phyloP scores from a whole-genome alignment of 2,329 filamentous ascomycete species.

The Coniochaeta sp. region DNA sequence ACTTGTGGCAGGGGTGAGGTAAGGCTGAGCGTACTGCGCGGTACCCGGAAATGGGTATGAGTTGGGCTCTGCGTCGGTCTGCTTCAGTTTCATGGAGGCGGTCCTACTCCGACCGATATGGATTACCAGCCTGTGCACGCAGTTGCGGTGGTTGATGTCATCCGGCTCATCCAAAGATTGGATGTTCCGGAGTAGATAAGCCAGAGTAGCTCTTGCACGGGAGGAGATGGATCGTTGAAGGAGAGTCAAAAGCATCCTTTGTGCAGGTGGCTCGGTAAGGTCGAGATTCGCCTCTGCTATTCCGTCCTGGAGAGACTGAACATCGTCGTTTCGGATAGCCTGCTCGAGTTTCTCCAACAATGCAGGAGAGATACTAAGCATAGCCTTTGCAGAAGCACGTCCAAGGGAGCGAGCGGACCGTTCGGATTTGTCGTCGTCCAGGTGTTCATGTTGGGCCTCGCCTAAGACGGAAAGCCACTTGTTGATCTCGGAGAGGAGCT shows the following conservation, averaged over 20 bases:
- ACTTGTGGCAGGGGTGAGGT: slow-evolving; percentile 71
- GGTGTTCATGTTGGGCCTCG: slow-evolving; percentile 67
- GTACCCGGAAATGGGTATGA: slow-evolving; percentile 41
- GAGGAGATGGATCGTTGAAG: slow-evolving; percentile 70
- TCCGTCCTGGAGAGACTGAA: slow-evolving; percentile 44
- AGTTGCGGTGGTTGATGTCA: slow-evolving; percentile 91
- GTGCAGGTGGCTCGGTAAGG: slow-evolving; percentile 45
- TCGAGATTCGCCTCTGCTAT: slow-evolving; percentile 51
- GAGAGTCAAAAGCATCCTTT: slow-evolving; percentile 69
- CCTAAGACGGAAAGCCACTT: slow-evolving; percentile 82
- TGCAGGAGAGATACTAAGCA: slow-evolving; percentile 61
- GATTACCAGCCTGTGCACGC: slow-evolving; percentile 86
- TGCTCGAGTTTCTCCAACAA: slow-evolving; percentile 66
- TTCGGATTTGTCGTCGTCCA: slow-evolving; percentile 68
- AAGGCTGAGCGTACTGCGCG: slow-evolving; percentile 56
- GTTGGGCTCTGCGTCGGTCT: slow-evolving; percentile 40
- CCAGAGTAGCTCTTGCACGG: slow-evolving; percentile 61
- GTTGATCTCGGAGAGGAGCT: slow-evolving; percentile 62
- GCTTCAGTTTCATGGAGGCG: slow-evolving; percentile 24
- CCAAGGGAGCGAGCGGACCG: slow-evolving; percentile 71
- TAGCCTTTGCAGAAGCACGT: slow-evolving; percentile 67
- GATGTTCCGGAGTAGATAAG: slow-evolving; percentile 61
- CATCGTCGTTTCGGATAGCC: slow-evolving; percentile 63
- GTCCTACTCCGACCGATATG: slow-evolving; percentile 75
- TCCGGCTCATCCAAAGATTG: slow-evolving; percentile 75